Percentiles rank a stretch among this genome's conserved stretches.
Evolutionary conservation across 495 filamentous ascomycete species (phyloP).

Genomic region (Sordaria brevicollis): DNA sequence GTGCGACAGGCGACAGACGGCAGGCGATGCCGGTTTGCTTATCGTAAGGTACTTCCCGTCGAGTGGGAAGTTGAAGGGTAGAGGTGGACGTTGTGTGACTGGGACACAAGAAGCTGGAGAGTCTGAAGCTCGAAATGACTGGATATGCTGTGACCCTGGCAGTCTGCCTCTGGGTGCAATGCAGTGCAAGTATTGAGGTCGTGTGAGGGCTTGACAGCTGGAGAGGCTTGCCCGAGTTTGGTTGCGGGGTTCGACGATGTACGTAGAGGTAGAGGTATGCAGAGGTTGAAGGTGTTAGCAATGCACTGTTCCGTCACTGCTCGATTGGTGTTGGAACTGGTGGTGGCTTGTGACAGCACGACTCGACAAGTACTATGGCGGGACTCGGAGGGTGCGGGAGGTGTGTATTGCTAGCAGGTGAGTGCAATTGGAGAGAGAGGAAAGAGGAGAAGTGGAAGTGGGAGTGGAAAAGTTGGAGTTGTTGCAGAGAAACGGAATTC

Average conservation of each 20-base stretch:
- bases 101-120: background rate
- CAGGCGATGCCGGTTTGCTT: background rate
- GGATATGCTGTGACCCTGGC: background rate
- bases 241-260: background rate
- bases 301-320: background rate
- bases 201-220: background rate
- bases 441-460: background rate
- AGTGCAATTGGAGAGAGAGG: background rate
- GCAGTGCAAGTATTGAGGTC: background rate
- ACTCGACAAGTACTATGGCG: background rate
- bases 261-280: background rate
- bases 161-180: background rate
- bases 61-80: background rate
- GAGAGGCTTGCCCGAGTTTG: background rate
- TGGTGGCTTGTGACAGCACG: background rate
- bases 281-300: background rate
- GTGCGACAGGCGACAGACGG: slow-evolving; percentile 6
- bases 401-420: background rate
- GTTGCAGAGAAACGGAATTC: background rate
- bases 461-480: background rate
- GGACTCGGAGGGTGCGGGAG: background rate
- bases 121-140: background rate
- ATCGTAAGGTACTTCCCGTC: background rate
- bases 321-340: background rate
- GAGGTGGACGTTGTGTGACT: background rate